Evolutionary conservation across 2,329 filamentous ascomycete genomes (phyloP).

Genomic region (Berkeleyomyces rouxiae): DNA sequence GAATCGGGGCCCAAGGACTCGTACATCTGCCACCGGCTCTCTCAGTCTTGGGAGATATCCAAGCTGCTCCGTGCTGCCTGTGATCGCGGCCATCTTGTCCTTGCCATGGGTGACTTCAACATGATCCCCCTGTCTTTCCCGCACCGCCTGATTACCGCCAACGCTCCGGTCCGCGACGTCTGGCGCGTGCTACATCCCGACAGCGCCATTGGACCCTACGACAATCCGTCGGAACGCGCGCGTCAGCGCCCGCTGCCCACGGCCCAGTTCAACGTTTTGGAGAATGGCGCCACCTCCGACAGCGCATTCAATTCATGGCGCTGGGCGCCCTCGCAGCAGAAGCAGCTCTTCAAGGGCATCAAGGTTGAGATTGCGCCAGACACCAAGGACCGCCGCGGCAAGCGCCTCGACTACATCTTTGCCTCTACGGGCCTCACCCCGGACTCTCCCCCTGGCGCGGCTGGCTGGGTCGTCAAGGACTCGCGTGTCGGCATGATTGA

Average conservation of each 20-base stretch:
- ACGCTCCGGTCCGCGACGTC: slow-evolving; percentile 61
- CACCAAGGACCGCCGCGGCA: slow-evolving; percentile 55
- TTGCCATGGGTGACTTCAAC: slow-evolving; percentile 89
- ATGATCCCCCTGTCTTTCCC: slow-evolving; percentile 79
- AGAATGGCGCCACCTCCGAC: slow-evolving; percentile 81
- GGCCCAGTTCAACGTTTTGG: slow-evolving; percentile 57
- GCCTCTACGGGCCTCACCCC: slow-evolving; percentile 37
- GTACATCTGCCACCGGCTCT: slow-evolving; percentile 77
- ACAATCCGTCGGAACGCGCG: slow-evolving; percentile 48
- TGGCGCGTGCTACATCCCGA: slow-evolving; percentile 77
- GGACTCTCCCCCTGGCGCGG: slow-evolving; percentile 18
- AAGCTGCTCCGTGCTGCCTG: slow-evolving; percentile 73
- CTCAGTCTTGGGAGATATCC: slow-evolving; percentile 88
- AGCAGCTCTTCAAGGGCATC: slow-evolving; percentile 41
- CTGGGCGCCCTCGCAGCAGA: slow-evolving; percentile 58
- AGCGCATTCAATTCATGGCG: slow-evolving; percentile 83
- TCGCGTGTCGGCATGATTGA: slow-evolving; percentile 64
- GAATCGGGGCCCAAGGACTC: slow-evolving; percentile 63
- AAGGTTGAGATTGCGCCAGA: slow-evolving; percentile 41
- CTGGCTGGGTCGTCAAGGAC: slow-evolving; percentile 51
- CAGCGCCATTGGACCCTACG: slow-evolving; percentile 59
- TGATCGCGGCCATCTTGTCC: slow-evolving; percentile 64
- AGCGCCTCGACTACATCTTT: slow-evolving; percentile 91
- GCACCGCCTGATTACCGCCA: slow-evolving; percentile 64
- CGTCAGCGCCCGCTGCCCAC: slow-evolving; percentile 53